Evolutionary conservation across 1,139 yeast genomes (phyloP), one percentile per base, ranked within the genome.

Genomic region (Saccharomyces hybrid): DNA sequence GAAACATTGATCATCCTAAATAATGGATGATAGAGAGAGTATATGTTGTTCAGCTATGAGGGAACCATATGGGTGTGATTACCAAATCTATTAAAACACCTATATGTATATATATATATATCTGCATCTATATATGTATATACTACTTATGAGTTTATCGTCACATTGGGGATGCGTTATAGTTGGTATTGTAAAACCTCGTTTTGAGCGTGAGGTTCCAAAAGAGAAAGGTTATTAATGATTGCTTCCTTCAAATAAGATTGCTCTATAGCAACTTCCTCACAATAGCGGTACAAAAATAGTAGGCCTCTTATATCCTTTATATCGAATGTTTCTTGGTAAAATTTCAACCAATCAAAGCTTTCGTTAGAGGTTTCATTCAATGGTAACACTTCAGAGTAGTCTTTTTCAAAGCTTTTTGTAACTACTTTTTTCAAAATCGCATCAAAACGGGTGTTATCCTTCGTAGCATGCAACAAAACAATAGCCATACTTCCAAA

Each of bases 401-500:
- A 68, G 53, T 69, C 67, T 47, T 68, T 67, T 53, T 66, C 72
- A 9, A 71, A 55, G 14, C 73, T 72, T 58, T 67, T 72, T 13
- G 60, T 57, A 19, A 73, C 73, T 2, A 73, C 69, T 55, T 68
- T 68, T 55, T 71, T 70, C 34, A 71, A 70, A 52, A 73, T 64
- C 1, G 61, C 66, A 41, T 68, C 71, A 49, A 58, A 62, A 2
- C 56, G 38, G 16, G 58, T 38, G 7, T 57, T 55, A 1, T 60
- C 63, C 29, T 47, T 60, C 2, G 68, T 62, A 2, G 65, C 61
- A 9, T 62, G 55, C 5, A 64, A 55, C 41, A 68, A 56, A 14
- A 59, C 55, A 34, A 68, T 54, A 3, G 61, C 56, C 66, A 68
- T 60, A 2, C 68, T 62, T 16, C 69, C 70, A 38, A 59, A 54